Conservation (phyloP, 176 grass and related monocot species). For the Chrysopogon serrulatus region DNA sequence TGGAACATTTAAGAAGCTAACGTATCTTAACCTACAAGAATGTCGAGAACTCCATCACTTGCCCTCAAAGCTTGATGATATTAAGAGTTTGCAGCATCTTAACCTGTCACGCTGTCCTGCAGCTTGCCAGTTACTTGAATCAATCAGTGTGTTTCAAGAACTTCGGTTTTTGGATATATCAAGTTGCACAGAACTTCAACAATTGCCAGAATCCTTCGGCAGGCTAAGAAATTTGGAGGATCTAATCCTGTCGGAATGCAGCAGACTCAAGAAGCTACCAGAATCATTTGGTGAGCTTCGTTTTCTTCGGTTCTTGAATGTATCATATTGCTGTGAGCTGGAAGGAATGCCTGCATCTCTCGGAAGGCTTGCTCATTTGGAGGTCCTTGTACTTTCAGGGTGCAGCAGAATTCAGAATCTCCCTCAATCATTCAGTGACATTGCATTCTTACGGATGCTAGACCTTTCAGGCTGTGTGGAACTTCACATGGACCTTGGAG, state of each 20-base stretch:
- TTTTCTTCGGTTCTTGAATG: neutral
- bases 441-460: neutral
- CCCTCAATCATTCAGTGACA: neutral
- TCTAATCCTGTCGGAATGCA: neutral
- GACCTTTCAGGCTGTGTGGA: neutral
- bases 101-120: neutral
- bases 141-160: neutral
- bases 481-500: neutral
- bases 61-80: neutral
- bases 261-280: neutral
- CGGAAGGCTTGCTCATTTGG: neutral
- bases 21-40: neutral
- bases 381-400: neutral
- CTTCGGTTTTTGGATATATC: neutral
- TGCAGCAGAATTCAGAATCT: neutral
- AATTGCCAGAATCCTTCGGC: neutral
- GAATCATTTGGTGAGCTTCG: constrained; percentile 15
- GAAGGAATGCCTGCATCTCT: neutral
- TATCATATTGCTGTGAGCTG: constrained; percentile 7
- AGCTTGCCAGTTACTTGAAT: neutral
- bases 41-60: neutral
- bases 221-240: neutral
- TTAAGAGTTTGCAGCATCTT: neutral
- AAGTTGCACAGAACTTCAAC: neutral
- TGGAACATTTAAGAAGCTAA: neutral